A percentile compares a stretch with the other conserved stretches of the same genome.
These are phyloP conservation scores for Lactarius evosmus DNA, from an alignment of 768 basidiomycete genomes.

Conservation along the genomic window DNA sequence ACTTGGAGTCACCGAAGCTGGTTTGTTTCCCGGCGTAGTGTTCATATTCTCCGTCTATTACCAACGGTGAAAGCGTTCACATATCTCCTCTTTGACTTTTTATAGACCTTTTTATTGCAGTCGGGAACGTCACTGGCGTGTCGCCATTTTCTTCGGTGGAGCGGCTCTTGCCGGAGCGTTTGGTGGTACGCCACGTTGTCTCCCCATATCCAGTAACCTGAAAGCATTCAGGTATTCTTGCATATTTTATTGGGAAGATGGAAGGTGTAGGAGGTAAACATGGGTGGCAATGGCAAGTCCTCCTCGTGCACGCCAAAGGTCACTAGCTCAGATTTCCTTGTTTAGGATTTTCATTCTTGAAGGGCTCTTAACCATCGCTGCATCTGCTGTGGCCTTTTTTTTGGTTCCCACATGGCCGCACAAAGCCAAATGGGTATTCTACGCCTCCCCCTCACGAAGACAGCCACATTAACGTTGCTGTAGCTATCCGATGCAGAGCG, in stretches of 20 bases:
- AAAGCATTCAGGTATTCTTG: slow-evolving; percentile 47
- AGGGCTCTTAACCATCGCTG: slow-evolving; percentile 48
- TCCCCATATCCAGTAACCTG: too few relatives aligned
- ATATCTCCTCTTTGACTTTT: background rate
- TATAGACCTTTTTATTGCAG: slow-evolving; percentile 34
- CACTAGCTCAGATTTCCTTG: background rate
- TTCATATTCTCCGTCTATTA: slow-evolving; percentile 62
- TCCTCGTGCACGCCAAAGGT: background rate
- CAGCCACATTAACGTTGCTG: background rate
- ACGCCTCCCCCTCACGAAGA: background rate
- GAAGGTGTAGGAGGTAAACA: slow-evolving; percentile 55
- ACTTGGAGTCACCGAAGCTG: slow-evolving; percentile 58
- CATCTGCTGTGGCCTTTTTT: slow-evolving; percentile 50
- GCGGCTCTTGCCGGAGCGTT: slow-evolving; percentile 63
- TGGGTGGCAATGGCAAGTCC: slow-evolving; percentile 56
- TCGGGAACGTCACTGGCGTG: slow-evolving; percentile 56
- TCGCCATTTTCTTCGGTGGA: slow-evolving; percentile 61
- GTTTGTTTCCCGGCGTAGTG: slow-evolving; percentile 39
- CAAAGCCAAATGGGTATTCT: slow-evolving; percentile 52
- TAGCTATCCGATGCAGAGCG: slow-evolving; percentile 55
- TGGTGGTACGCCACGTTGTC: slow-evolving; percentile 42
- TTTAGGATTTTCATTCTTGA: slow-evolving; percentile 58
- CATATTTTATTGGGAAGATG: slow-evolving; percentile 58
- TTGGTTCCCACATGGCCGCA: slow-evolving; percentile 59
- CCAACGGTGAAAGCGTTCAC: slow-evolving; percentile 35